Base-by-base conservation (phyloP, 1,139 yeast genomes). In the Taiozyma onychis region DNA sequence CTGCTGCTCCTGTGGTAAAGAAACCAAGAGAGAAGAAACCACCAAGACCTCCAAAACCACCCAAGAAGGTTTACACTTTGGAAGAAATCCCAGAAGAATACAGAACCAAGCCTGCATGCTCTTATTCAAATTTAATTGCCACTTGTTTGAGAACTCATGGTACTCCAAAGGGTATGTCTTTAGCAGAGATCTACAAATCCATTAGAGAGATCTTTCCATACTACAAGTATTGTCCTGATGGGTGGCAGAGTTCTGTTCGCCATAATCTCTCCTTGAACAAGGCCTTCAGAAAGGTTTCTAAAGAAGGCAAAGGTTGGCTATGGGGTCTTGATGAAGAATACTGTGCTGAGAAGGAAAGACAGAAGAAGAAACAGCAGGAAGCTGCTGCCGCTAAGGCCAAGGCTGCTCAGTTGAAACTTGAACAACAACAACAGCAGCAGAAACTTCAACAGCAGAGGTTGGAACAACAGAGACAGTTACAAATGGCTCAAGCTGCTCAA, bases 221-320 rank as follows among this genome's bases (percentile, higher is more conserved):
- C 68, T 93, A 88, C 68, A 80, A 85, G 63, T 93, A 88, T 68
- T 90, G 97, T 63, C 90, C 95, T 1, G 96, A 90, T 66, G 98
- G 98, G 3, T 93, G 99, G 99, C 99, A 93, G 69, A 85, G 88
- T 63, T 81, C 95, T 1, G 95, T 93, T 16, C 78, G 95, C 45
- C 99, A 93, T 69, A 90, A 89, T 61, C 74, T 93, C 43, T 85
- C 91, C 26, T 74, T 89, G 57, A 90, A 90, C 68, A 89, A 89
- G 68, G 83, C 91, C 9, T 93, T 93, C 70, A 78, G 83, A 52
- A 83, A 86, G 59, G 82, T 86, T 10, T 76, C 84, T 35, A 83
- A 88, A 59, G 88, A 85, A 57, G 95, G 93, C 18, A 85, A 83
- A 64, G 97, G 96, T 52, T 90, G 96, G 93, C 72, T 88, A 39